Evolutionary conservation across 352 stramenopile genomes (phyloP).

Genomic region (Pythium scleroteichum): DNA sequence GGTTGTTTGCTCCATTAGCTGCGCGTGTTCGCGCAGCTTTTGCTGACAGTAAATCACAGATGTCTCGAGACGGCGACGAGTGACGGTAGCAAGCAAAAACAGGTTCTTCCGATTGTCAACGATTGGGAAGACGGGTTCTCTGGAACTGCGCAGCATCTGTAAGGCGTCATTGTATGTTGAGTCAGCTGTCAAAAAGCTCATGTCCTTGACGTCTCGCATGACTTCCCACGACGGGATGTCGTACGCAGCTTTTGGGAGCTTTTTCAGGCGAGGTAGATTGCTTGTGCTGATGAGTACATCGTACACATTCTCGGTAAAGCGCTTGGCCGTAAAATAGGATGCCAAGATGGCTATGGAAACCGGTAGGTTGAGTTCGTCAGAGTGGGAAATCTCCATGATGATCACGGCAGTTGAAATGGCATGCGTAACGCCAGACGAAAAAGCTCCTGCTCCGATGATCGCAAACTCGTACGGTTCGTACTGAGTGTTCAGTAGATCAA

Average conservation of each 20-base stretch:
- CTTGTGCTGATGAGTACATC: slow-evolving; percentile 88
- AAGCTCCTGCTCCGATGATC: slow-evolving; percentile 90
- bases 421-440: slow-evolving; percentile 91
- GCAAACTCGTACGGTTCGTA: slow-evolving; percentile 92
- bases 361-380: slow-evolving; percentile 82
- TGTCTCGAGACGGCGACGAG: slow-evolving; percentile 45
- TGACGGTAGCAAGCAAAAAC: slow-evolving; percentile 74
- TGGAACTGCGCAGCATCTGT: slow-evolving; percentile 44
- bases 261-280: slow-evolving; percentile 71
- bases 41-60: slow-evolving; percentile 62
- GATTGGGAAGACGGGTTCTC: slow-evolving; percentile 73
- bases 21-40: slow-evolving; percentile 24
- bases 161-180: slow-evolving; percentile 69
- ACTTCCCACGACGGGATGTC: slow-evolving; percentile 84
- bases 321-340: slow-evolving; percentile 89
- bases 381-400: slow-evolving; percentile 92
- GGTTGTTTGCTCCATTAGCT: slow-evolving; percentile 1
- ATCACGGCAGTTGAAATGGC: slow-evolving; percentile 93
- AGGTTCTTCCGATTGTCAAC: slow-evolving; percentile 63
- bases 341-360: slow-evolving; percentile 88
- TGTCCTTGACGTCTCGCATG: slow-evolving; percentile 76
- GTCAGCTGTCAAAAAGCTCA: slow-evolving; percentile 63
- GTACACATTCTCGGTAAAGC: slow-evolving; percentile 92
- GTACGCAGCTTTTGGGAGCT: slow-evolving; percentile 83
- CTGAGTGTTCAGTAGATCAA: slow-evolving; percentile 53